A percentile compares a stretch with the other conserved stretches of the same genome.
Evolutionary conservation across 2,329 filamentous ascomycete genomes (phyloP).

Genomic region (Fusarium dlaminii): DNA sequence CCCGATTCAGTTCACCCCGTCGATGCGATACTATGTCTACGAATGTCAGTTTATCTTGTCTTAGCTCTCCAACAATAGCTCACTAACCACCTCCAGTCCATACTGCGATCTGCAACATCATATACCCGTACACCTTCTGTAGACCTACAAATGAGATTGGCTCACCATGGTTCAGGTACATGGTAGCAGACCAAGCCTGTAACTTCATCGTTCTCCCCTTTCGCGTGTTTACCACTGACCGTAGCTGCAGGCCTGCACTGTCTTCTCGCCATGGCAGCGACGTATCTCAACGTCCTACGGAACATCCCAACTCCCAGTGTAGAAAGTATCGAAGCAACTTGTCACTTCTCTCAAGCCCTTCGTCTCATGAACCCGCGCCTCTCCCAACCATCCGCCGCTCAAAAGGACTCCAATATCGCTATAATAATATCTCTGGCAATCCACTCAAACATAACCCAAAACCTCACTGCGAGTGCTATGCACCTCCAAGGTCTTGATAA

Average conservation of each 20-base stretch:
- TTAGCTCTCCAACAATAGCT: background rate
- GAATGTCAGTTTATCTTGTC: constrained; percentile 20
- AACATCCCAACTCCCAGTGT: constrained; percentile 10
- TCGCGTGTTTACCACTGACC: background rate
- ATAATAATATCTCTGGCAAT: constrained; percentile 31
- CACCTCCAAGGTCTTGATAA: constrained; percentile 27
- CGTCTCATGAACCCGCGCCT: constrained; percentile 26
- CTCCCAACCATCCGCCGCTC: background rate
- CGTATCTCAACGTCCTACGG: constrained; percentile 27
- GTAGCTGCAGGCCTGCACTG: constrained; percentile 25
- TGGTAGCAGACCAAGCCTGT: constrained; percentile 34
- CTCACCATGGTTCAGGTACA: constrained; percentile 31
- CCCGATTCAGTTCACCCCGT: constrained; percentile 29
- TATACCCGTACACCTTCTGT: constrained; percentile 35
- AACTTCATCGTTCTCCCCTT: background rate
- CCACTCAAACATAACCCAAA: constrained; percentile 25
- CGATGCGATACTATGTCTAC: constrained; percentile 33
- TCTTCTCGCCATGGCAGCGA: constrained; percentile 34
- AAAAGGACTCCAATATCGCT: constrained; percentile 27
- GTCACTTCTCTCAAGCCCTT: constrained; percentile 33
- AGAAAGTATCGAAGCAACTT: constrained; percentile 35
- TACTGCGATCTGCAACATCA: constrained; percentile 13
- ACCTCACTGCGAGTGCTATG: constrained; percentile 5
- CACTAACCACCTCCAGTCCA: constrained; percentile 19
- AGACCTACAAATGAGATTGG: constrained; percentile 10